Conservation (phyloP, 805 yeast genomes). For the Candida takata region DNA sequence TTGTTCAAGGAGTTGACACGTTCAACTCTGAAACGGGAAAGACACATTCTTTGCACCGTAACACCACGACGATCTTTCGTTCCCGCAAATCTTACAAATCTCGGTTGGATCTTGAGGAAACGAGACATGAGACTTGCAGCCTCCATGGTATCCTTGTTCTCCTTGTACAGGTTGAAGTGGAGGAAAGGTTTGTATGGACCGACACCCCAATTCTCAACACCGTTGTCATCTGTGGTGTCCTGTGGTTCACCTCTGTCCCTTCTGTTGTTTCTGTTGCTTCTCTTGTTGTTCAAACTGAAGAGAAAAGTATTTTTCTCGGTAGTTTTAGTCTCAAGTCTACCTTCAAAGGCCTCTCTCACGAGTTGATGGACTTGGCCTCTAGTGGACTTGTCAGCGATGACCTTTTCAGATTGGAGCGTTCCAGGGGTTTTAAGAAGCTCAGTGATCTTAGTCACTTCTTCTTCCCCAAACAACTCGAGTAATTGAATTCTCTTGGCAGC, state of each 20-base stretch:
- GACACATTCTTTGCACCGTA: slow-evolving; percentile 76
- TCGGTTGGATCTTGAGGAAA: slow-evolving; percentile 67
- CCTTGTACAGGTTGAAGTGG: slow-evolving; percentile 81
- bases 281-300: slow-evolving; percentile 44
- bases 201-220: slow-evolving; percentile 59
- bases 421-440: slow-evolving; percentile 45
- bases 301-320: slow-evolving; percentile 58
- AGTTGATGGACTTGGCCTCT: slow-evolving; percentile 78
- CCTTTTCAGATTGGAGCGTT: slow-evolving; percentile 44
- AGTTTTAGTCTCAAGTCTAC: slow-evolving; percentile 74
- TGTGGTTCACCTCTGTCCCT: slow-evolving; percentile 27
- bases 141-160: slow-evolving; percentile 97
- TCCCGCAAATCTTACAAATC: slow-evolving; percentile 76
- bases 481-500: slow-evolving; percentile 43
- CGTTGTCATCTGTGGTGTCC: slow-evolving; percentile 34
- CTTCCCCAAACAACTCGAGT: slow-evolving; percentile 49
- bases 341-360: slow-evolving; percentile 64
- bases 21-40: slow-evolving; percentile 62
- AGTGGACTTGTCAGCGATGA: slow-evolving; percentile 58
- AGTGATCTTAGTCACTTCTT: slow-evolving; percentile 50
- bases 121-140: slow-evolving; percentile 71
- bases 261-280: slow-evolving; percentile 19
- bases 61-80: slow-evolving; percentile 96
- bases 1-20: slow-evolving; percentile 72
- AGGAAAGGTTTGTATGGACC: slow-evolving; percentile 66